Percentiles rank a stretch among this genome's conserved stretches.
Conservation (phyloP, 371 early-diverging fungal species). For the Mucor indicus region DNA sequence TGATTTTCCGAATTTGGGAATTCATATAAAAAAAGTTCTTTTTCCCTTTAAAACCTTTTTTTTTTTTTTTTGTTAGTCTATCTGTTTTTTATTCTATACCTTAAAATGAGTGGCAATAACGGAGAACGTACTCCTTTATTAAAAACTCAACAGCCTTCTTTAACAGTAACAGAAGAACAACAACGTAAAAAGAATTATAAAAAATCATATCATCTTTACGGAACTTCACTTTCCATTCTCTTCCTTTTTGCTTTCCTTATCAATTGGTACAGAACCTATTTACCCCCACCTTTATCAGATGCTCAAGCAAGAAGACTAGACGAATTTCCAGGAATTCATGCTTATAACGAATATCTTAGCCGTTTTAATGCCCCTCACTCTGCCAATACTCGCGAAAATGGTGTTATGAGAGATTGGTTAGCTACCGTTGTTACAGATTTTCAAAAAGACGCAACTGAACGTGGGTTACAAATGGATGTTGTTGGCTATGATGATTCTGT, state of each 20-base stretch:
- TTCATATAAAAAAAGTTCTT: no score
- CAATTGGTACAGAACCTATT: conserved; percentile 15
- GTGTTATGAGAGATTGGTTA: conserved; percentile 31
- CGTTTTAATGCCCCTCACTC: conserved; percentile 55
- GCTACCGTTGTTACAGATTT: conserved; percentile 27
- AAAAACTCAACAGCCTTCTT: not conserved
- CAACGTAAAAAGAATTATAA: conserved; percentile 1
- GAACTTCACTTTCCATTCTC: conserved; percentile 8
- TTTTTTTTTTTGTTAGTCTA: no score
- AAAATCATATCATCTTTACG: conserved; percentile 16
- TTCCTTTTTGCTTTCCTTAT: conserved; percentile 15
- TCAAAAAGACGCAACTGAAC: conserved; percentile 32
- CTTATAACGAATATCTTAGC: conserved; percentile 49
- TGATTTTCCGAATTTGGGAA: no score
- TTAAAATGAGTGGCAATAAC: not conserved
- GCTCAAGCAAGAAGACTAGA: conserved; percentile 18
- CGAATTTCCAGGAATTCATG: conserved; percentile 49
- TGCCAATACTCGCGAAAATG: conserved; percentile 49
- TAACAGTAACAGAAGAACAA: no score
- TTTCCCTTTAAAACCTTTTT: no score
- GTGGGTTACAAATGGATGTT: conserved; percentile 40
- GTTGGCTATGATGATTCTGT: conserved; percentile 33
- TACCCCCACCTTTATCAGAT: conserved; percentile 44
- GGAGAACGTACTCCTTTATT: conserved; percentile 12
- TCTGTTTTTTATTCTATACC: no score